Percentiles rank a stretch among this genome's conserved stretches.
phyloP scores from a whole-genome alignment of 768 basidiomycete species.

The Vararia minispora region DNA sequence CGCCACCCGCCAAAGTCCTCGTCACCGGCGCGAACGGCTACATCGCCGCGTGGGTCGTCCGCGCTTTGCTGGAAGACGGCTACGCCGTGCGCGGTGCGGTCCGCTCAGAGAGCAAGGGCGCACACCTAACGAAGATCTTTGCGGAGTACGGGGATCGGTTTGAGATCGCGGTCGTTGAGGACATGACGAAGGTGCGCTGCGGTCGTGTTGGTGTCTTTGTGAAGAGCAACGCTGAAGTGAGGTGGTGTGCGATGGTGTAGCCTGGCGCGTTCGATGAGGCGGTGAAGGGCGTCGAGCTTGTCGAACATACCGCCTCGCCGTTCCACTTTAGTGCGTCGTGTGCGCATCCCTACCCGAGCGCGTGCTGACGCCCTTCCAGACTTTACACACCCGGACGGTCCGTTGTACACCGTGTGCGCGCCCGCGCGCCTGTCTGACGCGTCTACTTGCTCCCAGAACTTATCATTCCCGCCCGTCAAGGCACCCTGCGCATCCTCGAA shows the following conservation, averaged over 20 bases:
- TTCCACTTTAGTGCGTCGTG: constrained; percentile 20
- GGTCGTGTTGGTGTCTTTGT: too few relatives aligned
- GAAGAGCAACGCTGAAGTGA: too few relatives aligned
- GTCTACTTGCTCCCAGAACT: neutral
- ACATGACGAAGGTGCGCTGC: constrained; percentile 29
- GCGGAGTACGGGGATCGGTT: constrained; percentile 24
- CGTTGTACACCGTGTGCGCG: neutral
- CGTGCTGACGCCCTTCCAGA: too few relatives aligned
- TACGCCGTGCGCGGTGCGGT: constrained; percentile 33
- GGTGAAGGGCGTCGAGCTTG: constrained; percentile 30
- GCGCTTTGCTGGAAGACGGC: constrained; percentile 25
- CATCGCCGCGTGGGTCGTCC: constrained; percentile 21
- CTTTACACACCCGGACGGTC: constrained; percentile 9
- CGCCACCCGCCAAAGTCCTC: constrained; percentile 3
- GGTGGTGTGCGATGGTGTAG: too few relatives aligned
- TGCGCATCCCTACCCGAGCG: too few relatives aligned
- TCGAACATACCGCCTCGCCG: constrained; percentile 25
- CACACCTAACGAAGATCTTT: constrained; percentile 28
- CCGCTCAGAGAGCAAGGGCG: constrained; percentile 30
- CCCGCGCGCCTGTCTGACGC: neutral
- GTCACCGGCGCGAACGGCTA: constrained; percentile 7
- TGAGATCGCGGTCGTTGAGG: constrained; percentile 33
- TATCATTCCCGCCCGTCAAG: neutral
- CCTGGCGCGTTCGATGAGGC: constrained; percentile 30
- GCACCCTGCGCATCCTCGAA: constrained; percentile 1